Percentiles rank a stretch among this genome's conserved stretches.
Evolutionary conservation across 148 eudicot genomes (phyloP).

Genomic region (Silene uniflora): DNA sequence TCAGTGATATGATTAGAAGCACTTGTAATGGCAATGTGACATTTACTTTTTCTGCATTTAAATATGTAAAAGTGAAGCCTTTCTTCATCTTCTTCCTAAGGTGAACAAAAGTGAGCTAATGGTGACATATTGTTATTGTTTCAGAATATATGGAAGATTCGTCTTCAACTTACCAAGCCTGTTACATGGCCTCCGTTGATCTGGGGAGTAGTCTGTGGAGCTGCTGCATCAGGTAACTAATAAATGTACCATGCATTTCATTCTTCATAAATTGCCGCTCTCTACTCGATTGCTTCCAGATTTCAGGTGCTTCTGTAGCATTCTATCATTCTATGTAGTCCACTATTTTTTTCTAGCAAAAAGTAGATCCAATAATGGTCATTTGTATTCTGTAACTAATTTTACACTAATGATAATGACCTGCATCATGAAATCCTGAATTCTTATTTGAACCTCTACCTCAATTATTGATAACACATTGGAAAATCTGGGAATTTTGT

Average conservation of each 20-base stretch:
- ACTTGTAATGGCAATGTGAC: neutral
- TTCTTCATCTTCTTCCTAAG: neutral
- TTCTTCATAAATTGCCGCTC: neutral
- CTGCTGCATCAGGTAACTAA: constrained; percentile 88
- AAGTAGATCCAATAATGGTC: neutral
- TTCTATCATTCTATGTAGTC: neutral
- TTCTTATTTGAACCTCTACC: neutral
- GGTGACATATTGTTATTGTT: constrained; percentile 18
- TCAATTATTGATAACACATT: neutral
- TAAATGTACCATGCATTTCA: constrained; percentile 12
- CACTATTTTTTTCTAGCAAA: neutral
- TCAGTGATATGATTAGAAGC: neutral
- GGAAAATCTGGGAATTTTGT: neutral
- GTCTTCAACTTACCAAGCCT: constrained; percentile 93
- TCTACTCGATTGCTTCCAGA: neutral
- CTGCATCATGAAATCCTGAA: neutral
- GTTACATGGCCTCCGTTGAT: constrained; percentile 98
- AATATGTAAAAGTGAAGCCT: constrained; percentile 5
- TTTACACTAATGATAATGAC: constrained; percentile 1
- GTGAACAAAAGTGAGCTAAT: constrained; percentile 3
- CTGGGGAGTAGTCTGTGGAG: constrained; percentile 99
- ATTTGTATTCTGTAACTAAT: neutral
- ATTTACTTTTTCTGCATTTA: neutral
- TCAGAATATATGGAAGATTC: constrained; percentile 94
- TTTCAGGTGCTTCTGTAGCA: neutral